These are phyloP conservation scores for Bruguiera sexangula DNA, from an alignment of 345 rosid genomes.

Conservation along the genomic window DNA sequence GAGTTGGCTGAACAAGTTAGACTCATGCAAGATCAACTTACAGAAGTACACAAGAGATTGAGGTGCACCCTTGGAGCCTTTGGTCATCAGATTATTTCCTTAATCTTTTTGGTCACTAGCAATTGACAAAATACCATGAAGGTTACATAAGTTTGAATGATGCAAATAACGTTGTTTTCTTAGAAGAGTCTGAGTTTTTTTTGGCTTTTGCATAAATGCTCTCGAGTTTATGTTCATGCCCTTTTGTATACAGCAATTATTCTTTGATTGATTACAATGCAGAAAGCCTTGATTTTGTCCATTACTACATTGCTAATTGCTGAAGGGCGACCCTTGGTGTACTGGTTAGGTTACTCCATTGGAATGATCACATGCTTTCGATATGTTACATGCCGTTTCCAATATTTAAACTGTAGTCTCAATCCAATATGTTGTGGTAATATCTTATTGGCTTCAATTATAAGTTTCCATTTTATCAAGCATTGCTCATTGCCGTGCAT, in stretches of 20 bases:
- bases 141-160: constrained; percentile 4
- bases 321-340: too few species aligned
- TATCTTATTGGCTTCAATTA: too few species aligned
- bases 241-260: too few species aligned
- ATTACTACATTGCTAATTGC: too few species aligned
- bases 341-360: background rate
- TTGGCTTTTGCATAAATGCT: too few species aligned
- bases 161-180: too few species aligned
- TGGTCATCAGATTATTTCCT: constrained; percentile 13
- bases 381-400: background rate
- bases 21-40: constrained; percentile 51
- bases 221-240: too few species aligned
- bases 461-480: too few species aligned
- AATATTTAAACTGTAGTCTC: constrained; percentile 4
- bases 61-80: constrained; percentile 48
- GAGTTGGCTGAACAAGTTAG: constrained; percentile 64
- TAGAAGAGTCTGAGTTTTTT: too few species aligned
- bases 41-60: constrained; percentile 65
- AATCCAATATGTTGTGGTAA: too few species aligned
- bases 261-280: too few species aligned
- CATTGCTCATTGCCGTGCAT: background rate
- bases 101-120: constrained; percentile 10
- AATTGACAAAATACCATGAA: background rate
- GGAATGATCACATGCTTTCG: background rate
- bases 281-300: too few species aligned